Evolutionary conservation across 192 early-diverging fungal genomes (phyloP).

Genomic region (Coemansia sp.): DNA sequence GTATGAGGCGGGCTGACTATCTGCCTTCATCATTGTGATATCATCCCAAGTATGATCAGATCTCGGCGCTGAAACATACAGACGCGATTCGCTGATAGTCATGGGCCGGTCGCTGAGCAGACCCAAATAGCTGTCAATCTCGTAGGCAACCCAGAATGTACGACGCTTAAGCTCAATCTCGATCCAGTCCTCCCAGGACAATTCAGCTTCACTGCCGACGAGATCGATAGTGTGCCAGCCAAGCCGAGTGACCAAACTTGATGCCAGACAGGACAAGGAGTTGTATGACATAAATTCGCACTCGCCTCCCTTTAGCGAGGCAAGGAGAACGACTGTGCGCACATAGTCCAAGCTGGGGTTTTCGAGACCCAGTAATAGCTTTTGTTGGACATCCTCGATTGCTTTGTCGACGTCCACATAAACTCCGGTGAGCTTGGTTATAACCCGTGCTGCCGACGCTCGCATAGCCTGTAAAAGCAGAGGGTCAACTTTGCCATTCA

Average conservation of each 20-base stretch:
- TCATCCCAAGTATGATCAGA: slow-evolving; percentile 35
- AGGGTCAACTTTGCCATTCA: slow-evolving; percentile 36
- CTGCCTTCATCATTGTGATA: neutral
- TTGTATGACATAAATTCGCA: slow-evolving; percentile 46
- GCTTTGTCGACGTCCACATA: slow-evolving; percentile 29
- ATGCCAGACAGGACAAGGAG: slow-evolving; percentile 24
- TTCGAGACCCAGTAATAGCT: slow-evolving; percentile 26
- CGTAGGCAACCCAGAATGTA: slow-evolving; percentile 28
- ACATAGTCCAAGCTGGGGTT: slow-evolving; percentile 31
- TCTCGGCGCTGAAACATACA: slow-evolving; percentile 17
- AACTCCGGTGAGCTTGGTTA: slow-evolving; percentile 31
- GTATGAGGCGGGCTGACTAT: slow-evolving; percentile 3
- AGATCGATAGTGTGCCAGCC: slow-evolving; percentile 42
- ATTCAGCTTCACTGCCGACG: neutral
- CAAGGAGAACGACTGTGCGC: slow-evolving; percentile 31
- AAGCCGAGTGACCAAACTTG: slow-evolving; percentile 29
- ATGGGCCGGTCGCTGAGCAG: slow-evolving; percentile 33
- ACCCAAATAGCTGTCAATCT: slow-evolving; percentile 33
- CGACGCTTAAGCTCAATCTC: slow-evolving; percentile 33
- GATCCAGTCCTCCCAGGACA: slow-evolving; percentile 39
- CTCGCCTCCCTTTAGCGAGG: slow-evolving; percentile 40
- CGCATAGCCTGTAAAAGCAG: slow-evolving; percentile 41
- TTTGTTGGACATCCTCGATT: slow-evolving; percentile 17
- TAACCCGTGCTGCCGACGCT: slow-evolving; percentile 28
- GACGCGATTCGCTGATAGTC: slow-evolving; percentile 17